Conservation (phyloP, 2,329 filamentous ascomycete species). For the Pseudogymnoascus sp. region DNA sequence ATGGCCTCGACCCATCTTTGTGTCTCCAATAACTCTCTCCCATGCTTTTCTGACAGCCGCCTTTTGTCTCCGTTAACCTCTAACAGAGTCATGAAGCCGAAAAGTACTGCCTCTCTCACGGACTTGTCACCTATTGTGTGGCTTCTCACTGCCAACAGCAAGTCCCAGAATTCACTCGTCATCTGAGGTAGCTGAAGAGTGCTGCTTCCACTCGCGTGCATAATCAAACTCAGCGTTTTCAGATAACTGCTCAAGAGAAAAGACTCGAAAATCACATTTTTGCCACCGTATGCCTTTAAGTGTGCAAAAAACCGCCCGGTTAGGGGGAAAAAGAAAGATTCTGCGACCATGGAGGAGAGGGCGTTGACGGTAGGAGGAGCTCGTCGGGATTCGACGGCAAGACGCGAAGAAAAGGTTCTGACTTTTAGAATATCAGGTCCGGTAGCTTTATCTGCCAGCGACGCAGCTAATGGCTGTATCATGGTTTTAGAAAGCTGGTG, state of each 20-base stretch:
- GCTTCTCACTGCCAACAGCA: constrained; percentile 67
- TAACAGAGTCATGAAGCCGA: constrained; percentile 71
- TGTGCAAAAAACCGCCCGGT: constrained; percentile 70
- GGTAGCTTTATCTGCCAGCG: constrained; percentile 70
- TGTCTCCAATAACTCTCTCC: constrained; percentile 74
- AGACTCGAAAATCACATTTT: constrained; percentile 64
- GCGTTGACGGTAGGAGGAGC: constrained; percentile 63
- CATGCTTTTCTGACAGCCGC: constrained; percentile 65
- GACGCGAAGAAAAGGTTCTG: constrained; percentile 76
- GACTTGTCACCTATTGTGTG: constrained; percentile 53
- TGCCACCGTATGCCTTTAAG: constrained; percentile 45
- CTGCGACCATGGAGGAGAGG: constrained; percentile 67
- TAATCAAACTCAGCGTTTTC: constrained; percentile 75
- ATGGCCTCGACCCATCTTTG: constrained; percentile 77
- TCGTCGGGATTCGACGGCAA: constrained; percentile 55
- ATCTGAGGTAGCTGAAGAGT: constrained; percentile 71
- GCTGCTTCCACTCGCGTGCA: constrained; percentile 77
- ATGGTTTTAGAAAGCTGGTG: constrained; percentile 63
- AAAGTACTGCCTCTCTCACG: constrained; percentile 68
- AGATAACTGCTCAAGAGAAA: constrained; percentile 73
- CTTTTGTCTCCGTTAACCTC: constrained; percentile 74
- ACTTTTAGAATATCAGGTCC: constrained; percentile 84
- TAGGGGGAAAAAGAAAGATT: constrained; percentile 80
- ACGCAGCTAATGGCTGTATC: constrained; percentile 73
- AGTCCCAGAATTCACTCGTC: constrained; percentile 75